Base-by-base conservation (phyloP, 73 alveolate species). In the Stentor roeselii region DNA sequence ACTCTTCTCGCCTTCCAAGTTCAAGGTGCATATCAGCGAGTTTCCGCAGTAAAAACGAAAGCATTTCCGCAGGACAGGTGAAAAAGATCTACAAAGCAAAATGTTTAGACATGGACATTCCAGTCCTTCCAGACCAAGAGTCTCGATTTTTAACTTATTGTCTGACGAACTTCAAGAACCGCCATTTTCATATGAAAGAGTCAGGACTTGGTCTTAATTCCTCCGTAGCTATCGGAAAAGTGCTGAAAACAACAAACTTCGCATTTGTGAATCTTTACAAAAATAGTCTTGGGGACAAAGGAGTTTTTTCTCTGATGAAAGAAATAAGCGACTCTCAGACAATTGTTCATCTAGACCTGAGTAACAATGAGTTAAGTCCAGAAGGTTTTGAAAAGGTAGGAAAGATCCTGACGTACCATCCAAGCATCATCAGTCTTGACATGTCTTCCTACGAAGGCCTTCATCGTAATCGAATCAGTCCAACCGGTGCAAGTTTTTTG, bases 371-470 rank as follows among this genome's bases (percentile, higher is more conserved):
- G 61, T 75, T 84, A 11, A 75, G 86, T 3, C 42, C 89, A 39
- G 83, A 84, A 14, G 89, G 89, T 0, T 82, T 86, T 59, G 36
- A 36, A n/a, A 36, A 75, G 3, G 59, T 84, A 31, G 61, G 61
- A 40, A 75, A 77, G 58, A 75, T 37, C n/a, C 27, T 84, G 76
- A 36, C 42, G 14, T 36, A 40, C 40, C 36, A 61, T 11, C 86
- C 61, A 38, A 58, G 75, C 42, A 6, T 84, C 0, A 36, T 75
- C 3, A 58, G 86, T 3, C 21, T 84, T 2, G 86, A 84, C 27
- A 78, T 84, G 78, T 61, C 89, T 61, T 40, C 87, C 42, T 58
- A 84, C 21, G 89, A 84, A 38, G 89, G 89, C 4, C 86, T 84
- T 76, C 61, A 84, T 75, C 75, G 89, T 14, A 84, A 84, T 39